These are phyloP conservation scores for Metschnikowia cubensis DNA, from an alignment of 805 yeast genomes.

Conservation along the genomic window DNA sequence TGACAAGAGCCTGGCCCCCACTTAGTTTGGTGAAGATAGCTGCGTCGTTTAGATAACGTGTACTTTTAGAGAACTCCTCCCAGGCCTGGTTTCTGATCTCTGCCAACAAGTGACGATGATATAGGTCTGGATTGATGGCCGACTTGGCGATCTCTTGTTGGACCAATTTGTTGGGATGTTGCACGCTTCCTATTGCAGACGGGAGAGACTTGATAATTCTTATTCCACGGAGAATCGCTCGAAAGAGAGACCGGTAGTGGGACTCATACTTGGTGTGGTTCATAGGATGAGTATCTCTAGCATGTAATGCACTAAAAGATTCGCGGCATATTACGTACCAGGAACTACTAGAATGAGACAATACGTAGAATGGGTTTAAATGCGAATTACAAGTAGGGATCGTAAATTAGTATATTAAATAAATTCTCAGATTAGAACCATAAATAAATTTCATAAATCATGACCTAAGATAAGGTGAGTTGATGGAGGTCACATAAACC, in stretches of 20 bases:
- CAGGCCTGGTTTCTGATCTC: conserved; percentile 18
- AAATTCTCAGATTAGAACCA: too few species aligned
- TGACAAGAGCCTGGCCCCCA: conserved; percentile 14
- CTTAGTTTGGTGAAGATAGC: conserved; percentile 5
- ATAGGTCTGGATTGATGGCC: conserved; percentile 11
- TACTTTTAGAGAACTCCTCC: conserved; percentile 15
- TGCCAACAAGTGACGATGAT: conserved; percentile 14
- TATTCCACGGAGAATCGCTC: conserved; percentile 15
- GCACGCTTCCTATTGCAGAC: neutral
- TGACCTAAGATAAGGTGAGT: too few species aligned
- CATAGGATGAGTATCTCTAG: neutral
- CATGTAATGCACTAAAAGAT: neutral
- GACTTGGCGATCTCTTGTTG: conserved; percentile 11
- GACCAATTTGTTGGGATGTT: neutral
- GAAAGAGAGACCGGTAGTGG: conserved; percentile 13
- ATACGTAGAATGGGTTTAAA: too few species aligned
- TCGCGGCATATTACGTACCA: neutral
- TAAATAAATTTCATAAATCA: too few species aligned
- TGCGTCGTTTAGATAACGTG: conserved; percentile 4
- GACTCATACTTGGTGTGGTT: neutral
- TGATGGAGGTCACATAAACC: conserved; percentile 10
- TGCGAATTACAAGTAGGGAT: too few species aligned
- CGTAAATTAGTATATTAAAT: too few species aligned
- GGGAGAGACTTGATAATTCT: neutral
- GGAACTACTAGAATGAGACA: too few species aligned